phyloP scores from a whole-genome alignment of 2,329 filamentous ascomycete species.

The Pleomassaria siparia region DNA sequence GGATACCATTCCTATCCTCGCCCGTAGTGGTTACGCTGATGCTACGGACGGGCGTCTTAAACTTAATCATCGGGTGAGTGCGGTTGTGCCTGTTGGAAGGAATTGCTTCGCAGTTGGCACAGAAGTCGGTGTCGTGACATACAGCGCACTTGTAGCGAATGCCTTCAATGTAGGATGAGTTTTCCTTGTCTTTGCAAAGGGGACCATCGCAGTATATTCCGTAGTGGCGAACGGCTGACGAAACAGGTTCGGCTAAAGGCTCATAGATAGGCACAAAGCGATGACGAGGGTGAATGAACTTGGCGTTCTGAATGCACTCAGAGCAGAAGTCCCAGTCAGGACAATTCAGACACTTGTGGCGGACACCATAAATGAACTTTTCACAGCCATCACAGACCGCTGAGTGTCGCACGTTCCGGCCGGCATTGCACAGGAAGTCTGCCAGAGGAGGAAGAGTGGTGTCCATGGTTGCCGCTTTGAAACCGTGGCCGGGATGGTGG shows the following conservation, averaged over 20 bases:
- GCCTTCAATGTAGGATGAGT: slow-evolving; percentile 69
- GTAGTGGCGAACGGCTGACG: slow-evolving; percentile 61
- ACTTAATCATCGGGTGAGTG: slow-evolving; percentile 96
- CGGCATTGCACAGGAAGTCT: slow-evolving; percentile 69
- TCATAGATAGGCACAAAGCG: slow-evolving; percentile 89
- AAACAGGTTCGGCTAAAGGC: slow-evolving; percentile 57
- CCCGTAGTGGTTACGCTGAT: slow-evolving; percentile 84
- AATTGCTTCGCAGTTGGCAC: slow-evolving; percentile 86
- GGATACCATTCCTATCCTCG: slow-evolving; percentile 69
- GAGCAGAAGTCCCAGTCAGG: slow-evolving; percentile 97
- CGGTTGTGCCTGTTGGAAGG: slow-evolving; percentile 85
- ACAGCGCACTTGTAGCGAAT: slow-evolving; percentile 96
- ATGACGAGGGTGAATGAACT: slow-evolving; percentile 74
- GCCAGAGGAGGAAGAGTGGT: slow-evolving; percentile 61
- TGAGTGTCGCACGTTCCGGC: slow-evolving; percentile 78
- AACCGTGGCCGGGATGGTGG: slow-evolving; percentile 85
- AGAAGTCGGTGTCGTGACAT: slow-evolving; percentile 94
- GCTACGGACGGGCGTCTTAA: slow-evolving; percentile 88
- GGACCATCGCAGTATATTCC: slow-evolving; percentile 96
- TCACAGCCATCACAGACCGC: slow-evolving; percentile 96
- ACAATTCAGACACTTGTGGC: slow-evolving; percentile 95
- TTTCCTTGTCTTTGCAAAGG: slow-evolving; percentile 66
- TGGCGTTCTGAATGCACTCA: slow-evolving; percentile 68
- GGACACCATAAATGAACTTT: slow-evolving; percentile 80
- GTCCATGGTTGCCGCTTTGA: slow-evolving; percentile 67